phyloP scores from a whole-genome alignment of 768 basidiomycete species.

The Gelatoporia subvermispora region DNA sequence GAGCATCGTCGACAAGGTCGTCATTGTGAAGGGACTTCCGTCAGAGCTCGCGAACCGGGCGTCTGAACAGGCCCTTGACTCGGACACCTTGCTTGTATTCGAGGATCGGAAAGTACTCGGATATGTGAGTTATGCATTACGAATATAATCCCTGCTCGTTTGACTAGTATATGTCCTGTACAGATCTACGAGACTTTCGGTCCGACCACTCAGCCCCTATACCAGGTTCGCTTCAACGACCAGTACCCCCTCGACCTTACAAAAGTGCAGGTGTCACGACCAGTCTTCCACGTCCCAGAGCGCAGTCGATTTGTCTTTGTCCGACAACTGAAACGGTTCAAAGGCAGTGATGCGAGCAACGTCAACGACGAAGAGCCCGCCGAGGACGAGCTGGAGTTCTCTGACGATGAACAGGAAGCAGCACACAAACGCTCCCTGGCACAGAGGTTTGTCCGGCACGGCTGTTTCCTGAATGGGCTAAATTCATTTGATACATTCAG shows the following conservation, averaged over 20 bases:
- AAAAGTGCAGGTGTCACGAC: slow-evolving; percentile 48
- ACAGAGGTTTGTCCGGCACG: slow-evolving; percentile 41
- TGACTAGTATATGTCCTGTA: not conserved
- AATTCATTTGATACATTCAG: slow-evolving; percentile 26
- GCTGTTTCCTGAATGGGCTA: not conserved
- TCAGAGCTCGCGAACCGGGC: slow-evolving; percentile 38
- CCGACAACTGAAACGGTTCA: slow-evolving; percentile 58
- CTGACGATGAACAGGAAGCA: slow-evolving; percentile 90
- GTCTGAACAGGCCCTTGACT: slow-evolving; percentile 70
- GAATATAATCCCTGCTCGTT: too few relatives aligned
- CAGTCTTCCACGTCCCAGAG: slow-evolving; percentile 79
- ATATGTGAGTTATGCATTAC: slow-evolving; percentile 28
- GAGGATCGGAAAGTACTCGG: slow-evolving; percentile 88
- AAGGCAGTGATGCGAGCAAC: slow-evolving; percentile 93
- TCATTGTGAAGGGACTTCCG: slow-evolving; percentile 63
- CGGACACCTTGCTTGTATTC: slow-evolving; percentile 87
- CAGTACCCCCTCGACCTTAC: slow-evolving; percentile 56
- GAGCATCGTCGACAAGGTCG: slow-evolving; percentile 67
- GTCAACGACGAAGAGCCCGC: slow-evolving; percentile 91
- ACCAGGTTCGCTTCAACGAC: slow-evolving; percentile 78
- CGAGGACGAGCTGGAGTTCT: slow-evolving; percentile 89
- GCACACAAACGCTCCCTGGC: slow-evolving; percentile 61
- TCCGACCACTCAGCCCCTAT: slow-evolving; percentile 84
- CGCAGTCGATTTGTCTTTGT: slow-evolving; percentile 85
- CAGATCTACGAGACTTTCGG: slow-evolving; percentile 96